Base-by-base conservation (phyloP, 2,329 filamentous ascomycete species). In the Alternaria sp. region DNA sequence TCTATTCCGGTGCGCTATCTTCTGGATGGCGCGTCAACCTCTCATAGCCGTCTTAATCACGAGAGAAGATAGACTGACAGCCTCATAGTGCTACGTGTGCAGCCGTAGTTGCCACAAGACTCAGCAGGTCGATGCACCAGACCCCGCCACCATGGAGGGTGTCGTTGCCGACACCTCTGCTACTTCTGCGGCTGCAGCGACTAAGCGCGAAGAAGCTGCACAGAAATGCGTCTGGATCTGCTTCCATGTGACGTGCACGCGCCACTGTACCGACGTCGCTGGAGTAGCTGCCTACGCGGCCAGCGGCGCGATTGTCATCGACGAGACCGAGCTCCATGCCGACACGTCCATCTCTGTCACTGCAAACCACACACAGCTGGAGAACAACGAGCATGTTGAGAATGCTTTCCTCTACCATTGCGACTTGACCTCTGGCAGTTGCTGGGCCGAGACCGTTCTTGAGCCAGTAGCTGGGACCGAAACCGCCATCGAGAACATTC, bases 221-320 rank as follows among this genome's bases (percentile, higher is more conserved):
- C 21, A 19, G 11, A 12, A 30, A 3, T 61, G 58, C 44, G 15
- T 61, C 43, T 32, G 46, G 50, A 15, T 56, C 30, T 61, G 58
- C 30, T 12, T 43, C 13, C n/a, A 56, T 44, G 21, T 52, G 25
- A 30, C 12, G 28, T 61, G 58, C 51, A 25, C 23, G 28, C 28
- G 28, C 13, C 28, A 19, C 15, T 61, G 58, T 30, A 25, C 40
- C 30, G n/a, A 23, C 25, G 13, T 25, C 5, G 19, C 32, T 13
- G 10, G 15, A 12, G 28, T 46, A 12, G 12, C 30, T 17, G 32
- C 28, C 8, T n/a, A 25, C 21, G 44, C 44, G 26, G 40, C 50
- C 17, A 30, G 26, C 23, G 43, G 8, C 17, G 51, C 58, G 30
- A 52, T 61, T 21, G 51, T 61, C 58, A 49, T 61, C 30, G 23